These are phyloP conservation scores for Monosporozyma solicola DNA, from an alignment of 805 yeast genomes.

Conservation along the genomic window DNA sequence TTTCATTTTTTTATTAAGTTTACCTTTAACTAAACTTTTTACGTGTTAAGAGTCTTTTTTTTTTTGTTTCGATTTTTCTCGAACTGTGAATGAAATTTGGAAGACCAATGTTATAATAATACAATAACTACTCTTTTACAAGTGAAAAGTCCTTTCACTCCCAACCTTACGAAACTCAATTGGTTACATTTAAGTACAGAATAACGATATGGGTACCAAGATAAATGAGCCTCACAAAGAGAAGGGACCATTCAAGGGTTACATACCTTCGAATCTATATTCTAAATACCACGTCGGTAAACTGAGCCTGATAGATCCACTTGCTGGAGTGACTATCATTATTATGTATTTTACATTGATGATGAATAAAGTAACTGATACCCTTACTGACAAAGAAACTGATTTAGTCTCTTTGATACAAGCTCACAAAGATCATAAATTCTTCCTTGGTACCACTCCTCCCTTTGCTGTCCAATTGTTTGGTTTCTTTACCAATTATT, in stretches of 20 bases:
- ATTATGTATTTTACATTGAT: background rate
- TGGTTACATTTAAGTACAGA: background rate
- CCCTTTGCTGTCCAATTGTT: constrained; percentile 21
- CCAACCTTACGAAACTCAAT: background rate
- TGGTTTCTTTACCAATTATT: background rate
- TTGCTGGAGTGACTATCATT: background rate
- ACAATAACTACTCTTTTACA: background rate
- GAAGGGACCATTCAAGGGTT: constrained; percentile 12
- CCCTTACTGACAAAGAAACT: background rate
- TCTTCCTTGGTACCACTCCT: constrained; percentile 13
- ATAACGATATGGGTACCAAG: background rate
- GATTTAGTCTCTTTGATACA: background rate
- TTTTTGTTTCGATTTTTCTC: background rate
- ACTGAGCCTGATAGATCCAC: constrained; percentile 6
- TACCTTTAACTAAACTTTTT: no score
- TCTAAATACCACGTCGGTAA: constrained; percentile 8
- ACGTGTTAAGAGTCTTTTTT: background rate
- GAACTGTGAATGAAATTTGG: background rate
- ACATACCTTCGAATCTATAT: constrained; percentile 9
- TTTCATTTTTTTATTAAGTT: no score
- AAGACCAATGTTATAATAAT: background rate
- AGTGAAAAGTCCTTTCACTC: background rate
- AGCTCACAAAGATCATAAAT: constrained; percentile 9
- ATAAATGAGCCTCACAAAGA: background rate
- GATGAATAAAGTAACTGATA: background rate